phyloP scores from a whole-genome alignment of 1,284 basidiomycete genomes.

The Xanthoconium separans region DNA sequence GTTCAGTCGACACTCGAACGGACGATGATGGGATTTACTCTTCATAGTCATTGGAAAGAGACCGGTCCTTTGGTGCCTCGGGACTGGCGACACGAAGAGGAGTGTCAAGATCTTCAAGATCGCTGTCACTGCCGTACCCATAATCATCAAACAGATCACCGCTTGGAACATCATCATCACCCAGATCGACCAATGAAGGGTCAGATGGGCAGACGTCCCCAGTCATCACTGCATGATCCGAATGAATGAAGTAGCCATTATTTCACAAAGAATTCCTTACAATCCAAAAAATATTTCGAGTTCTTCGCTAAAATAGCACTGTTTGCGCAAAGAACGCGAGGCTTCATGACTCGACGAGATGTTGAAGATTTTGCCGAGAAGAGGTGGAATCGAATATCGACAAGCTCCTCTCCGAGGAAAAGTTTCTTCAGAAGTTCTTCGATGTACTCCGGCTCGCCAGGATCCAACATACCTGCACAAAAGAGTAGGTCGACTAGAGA shows the following conservation, averaged over 20 bases:
- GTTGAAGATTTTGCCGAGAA: slow-evolving; percentile 17
- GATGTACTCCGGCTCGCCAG: background rate
- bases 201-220: slow-evolving; percentile 11
- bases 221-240: slow-evolving; percentile 14
- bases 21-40: background rate
- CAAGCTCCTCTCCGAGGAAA: slow-evolving; percentile 25
- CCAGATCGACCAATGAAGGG: slow-evolving; percentile 15
- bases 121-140: slow-evolving; percentile 26
- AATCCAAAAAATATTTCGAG: slow-evolving; percentile 23
- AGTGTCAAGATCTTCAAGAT: slow-evolving; percentile 19
- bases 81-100: background rate
- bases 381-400: slow-evolving; percentile 28
- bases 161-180: slow-evolving; percentile 11
- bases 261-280: slow-evolving; percentile 12
- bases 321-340: slow-evolving; percentile 25
- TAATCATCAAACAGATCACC: slow-evolving; percentile 11
- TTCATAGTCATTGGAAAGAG: background rate
- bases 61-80: background rate
- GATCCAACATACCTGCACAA: too few species aligned
- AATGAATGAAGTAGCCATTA: background rate
- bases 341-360: slow-evolving; percentile 6
- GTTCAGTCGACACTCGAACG: background rate
- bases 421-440: slow-evolving; percentile 24
- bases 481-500: too few species aligned
- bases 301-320: slow-evolving; percentile 19